Conservation (phyloP, 1,284 basidiomycete species). For the Omphalotus olearius region DNA sequence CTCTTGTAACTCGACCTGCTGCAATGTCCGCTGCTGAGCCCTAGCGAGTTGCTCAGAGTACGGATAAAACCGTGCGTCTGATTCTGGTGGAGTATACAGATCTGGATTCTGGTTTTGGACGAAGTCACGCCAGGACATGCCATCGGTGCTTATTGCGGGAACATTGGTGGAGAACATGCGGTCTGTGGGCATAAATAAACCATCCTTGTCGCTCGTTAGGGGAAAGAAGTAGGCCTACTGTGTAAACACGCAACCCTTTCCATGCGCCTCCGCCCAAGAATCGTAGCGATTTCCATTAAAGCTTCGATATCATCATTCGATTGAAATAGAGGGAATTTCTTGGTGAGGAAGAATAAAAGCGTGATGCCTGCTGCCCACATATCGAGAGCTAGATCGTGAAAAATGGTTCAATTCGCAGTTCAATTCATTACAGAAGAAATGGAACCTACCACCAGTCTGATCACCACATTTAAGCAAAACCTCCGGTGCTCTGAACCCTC, state of each 20-base stretch:
- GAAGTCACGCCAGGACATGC: slow-evolving; percentile 68
- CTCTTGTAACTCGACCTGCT: slow-evolving; percentile 5
- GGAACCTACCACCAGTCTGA: slow-evolving; percentile 79
- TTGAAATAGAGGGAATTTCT: slow-evolving; percentile 94
- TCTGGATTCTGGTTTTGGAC: slow-evolving; percentile 76
- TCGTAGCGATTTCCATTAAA: slow-evolving; percentile 88
- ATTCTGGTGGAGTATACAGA: slow-evolving; percentile 53
- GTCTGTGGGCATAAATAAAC: slow-evolving; percentile 41
- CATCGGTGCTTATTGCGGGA: slow-evolving; percentile 64
- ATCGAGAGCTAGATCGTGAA: slow-evolving; percentile 71
- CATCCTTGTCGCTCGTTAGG: not conserved
- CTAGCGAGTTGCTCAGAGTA: slow-evolving; percentile 27
- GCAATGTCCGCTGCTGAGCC: slow-evolving; percentile 6
- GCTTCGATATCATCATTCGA: slow-evolving; percentile 95
- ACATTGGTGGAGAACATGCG: slow-evolving; percentile 86
- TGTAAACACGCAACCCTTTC: slow-evolving; percentile 87
- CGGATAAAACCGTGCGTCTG: slow-evolving; percentile 52
- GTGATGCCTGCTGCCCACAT: slow-evolving; percentile 96
- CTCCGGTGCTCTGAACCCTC: slow-evolving; percentile 96
- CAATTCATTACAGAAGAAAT: not conserved
- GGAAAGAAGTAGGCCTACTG: slow-evolving; percentile 50
- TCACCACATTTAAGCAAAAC: slow-evolving; percentile 94
- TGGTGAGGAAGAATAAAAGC: slow-evolving; percentile 86
- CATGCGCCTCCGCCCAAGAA: slow-evolving; percentile 84
- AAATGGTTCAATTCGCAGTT: not conserved